Evolutionary conservation across 352 stramenopile species (phyloP).

Genomic region (Phytophthora fragariae): DNA sequence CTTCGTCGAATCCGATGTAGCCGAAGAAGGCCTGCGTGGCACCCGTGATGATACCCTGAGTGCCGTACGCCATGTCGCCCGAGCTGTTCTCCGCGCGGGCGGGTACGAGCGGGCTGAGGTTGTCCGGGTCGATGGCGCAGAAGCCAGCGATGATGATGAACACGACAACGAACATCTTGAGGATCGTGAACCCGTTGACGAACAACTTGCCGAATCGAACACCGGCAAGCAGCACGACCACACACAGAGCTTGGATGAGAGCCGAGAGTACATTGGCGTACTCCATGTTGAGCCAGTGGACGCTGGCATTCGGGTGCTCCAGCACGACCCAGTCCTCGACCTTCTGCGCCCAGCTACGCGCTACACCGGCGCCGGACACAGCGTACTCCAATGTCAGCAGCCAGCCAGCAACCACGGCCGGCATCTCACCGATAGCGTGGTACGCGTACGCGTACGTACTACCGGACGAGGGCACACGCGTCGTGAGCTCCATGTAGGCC

Average conservation of each 20-base stretch:
- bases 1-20: constrained; percentile 95
- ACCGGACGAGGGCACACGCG: constrained; percentile 79
- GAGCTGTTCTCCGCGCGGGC: constrained; percentile 28
- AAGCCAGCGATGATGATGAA: constrained; percentile 92
- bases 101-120: constrained; percentile 81
- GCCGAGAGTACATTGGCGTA: constrained; percentile 53
- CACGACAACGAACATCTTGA: constrained; percentile 75
- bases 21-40: constrained; percentile 93
- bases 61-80: constrained; percentile 48
- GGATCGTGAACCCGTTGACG: constrained; percentile 75
- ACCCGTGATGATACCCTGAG: constrained; percentile 79
- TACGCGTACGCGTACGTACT: constrained; percentile 92
- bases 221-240: constrained; percentile 66
- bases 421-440: constrained; percentile 88
- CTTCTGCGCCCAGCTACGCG: constrained; percentile 91
- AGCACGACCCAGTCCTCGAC: constrained; percentile 60
- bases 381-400: constrained; percentile 90
- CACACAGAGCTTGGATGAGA: constrained; percentile 61
- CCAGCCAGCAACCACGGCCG: constrained; percentile 81
- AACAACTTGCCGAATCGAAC: constrained; percentile 83
- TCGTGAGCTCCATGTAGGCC: constrained; percentile 87
- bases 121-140: constrained; percentile 68
- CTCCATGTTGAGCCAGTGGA: constrained; percentile 51
- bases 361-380: constrained; percentile 83
- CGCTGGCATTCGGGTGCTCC: constrained; percentile 34